phyloP scores from a whole-genome alignment of 1,284 basidiomycete species.

The Papiliotrema fonsecae region DNA sequence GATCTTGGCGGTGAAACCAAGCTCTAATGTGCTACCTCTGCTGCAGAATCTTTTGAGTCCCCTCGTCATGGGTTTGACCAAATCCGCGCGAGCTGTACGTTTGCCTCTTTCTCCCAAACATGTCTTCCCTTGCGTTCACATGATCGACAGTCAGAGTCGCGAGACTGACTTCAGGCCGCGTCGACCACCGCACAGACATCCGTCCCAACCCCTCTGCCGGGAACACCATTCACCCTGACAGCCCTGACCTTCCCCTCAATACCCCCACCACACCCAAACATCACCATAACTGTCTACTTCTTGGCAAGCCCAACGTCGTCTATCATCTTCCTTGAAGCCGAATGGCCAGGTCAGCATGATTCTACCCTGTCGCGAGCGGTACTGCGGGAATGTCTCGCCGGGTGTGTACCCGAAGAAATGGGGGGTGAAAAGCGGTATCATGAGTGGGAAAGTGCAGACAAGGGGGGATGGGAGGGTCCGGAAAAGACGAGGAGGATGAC shows the following conservation, averaged over 20 bases:
- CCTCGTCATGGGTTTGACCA: constrained; percentile 40
- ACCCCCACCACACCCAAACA: constrained; percentile 14
- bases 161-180: constrained; percentile 17
- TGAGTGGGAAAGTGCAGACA: constrained; percentile 4
- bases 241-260: constrained; percentile 28
- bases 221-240: constrained; percentile 26
- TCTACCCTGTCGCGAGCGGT: constrained; percentile 4
- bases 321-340: constrained; percentile 39
- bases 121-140: neutral
- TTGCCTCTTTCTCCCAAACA: neutral
- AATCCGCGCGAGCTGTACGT: constrained; percentile 35
- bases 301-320: constrained; percentile 23
- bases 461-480: constrained; percentile 19
- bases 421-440: constrained; percentile 17
- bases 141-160: neutral
- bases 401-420: constrained; percentile 30
- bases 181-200: constrained; percentile 29
- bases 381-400: constrained; percentile 28
- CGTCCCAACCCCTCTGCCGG: constrained; percentile 30
- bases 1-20: constrained; percentile 31
- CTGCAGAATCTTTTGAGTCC: constrained; percentile 38
- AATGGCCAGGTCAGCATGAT: constrained; percentile 17
- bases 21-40: constrained; percentile 25
- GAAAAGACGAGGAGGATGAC: constrained; percentile 15
- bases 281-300: constrained; percentile 29